Conservation (phyloP, 2,329 filamentous ascomycete genomes). For the Ceratocystis eucalypticola region DNA sequence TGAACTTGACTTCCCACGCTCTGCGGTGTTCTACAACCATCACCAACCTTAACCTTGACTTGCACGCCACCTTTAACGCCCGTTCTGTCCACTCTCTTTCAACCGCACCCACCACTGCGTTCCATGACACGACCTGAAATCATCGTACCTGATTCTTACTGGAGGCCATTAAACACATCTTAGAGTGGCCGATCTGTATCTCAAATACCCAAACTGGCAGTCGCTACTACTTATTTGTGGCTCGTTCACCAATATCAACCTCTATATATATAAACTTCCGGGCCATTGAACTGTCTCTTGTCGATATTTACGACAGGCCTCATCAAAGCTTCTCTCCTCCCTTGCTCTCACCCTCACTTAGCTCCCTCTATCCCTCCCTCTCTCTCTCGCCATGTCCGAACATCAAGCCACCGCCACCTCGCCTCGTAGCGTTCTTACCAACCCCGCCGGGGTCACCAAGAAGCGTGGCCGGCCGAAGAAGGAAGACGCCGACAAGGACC, state of each 20-base stretch:
- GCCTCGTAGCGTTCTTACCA: not conserved
- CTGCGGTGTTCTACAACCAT: not conserved
- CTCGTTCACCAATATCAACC: not conserved
- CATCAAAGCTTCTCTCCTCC: not conserved
- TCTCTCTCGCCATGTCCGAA: not conserved
- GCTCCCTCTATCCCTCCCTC: not conserved
- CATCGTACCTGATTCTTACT: not conserved
- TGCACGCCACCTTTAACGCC: not conserved
- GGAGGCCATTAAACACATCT: not conserved
- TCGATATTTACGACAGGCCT: no score
- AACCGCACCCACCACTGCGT: not conserved
- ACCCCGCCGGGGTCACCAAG: slow-evolving; percentile 9
- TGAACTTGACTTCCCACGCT: not conserved
- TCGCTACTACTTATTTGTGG: not conserved
- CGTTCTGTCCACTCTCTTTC: not conserved
- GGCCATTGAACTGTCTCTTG: no score
- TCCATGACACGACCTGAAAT: slow-evolving; percentile 3
- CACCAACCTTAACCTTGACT: not conserved
- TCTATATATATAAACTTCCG: not conserved
- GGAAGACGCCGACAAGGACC: slow-evolving; percentile 11
- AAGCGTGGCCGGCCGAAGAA: slow-evolving; percentile 18
- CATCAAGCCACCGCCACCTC: not conserved
- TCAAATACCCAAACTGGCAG: not conserved
- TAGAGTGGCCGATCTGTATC: not conserved
- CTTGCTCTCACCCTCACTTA: not conserved